phyloP scores from a whole-genome alignment of 306 rosid species.

The Ormosia emarginata region DNA sequence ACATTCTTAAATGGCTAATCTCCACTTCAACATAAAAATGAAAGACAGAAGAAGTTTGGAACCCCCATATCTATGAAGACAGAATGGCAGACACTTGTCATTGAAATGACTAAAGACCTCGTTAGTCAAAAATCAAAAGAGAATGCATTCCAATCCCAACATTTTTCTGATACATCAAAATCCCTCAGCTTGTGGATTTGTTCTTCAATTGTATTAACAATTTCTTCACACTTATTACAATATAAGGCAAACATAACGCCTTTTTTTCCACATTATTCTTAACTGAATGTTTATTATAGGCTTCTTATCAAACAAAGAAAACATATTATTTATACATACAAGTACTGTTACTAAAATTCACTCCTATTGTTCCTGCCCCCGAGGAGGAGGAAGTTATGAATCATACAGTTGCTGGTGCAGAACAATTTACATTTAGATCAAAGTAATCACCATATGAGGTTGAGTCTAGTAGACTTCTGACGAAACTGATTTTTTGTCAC shows the following conservation, averaged over 20 bases:
- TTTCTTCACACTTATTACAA: not conserved
- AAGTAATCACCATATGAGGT: constrained; percentile 54
- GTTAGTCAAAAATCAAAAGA: not conserved
- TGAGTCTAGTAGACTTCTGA: constrained; percentile 54
- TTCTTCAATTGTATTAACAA: not conserved
- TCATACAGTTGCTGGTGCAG: not conserved
- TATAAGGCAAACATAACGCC: not conserved
- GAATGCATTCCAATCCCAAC: not conserved
- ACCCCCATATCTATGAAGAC: not conserved
- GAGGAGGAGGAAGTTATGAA: not conserved
- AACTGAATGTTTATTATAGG: not conserved
- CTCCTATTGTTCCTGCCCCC: constrained; percentile 3
- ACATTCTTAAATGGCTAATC: not conserved
- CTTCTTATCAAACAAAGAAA: not conserved
- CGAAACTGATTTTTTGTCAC: constrained; percentile 62
- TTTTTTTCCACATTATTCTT: not conserved
- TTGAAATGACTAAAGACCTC: not conserved
- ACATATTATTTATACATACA: constrained; percentile 12
- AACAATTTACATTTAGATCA: not conserved
- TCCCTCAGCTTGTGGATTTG: not conserved
- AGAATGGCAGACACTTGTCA: too few species aligned
- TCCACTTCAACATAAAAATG: not conserved
- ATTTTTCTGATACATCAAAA: not conserved
- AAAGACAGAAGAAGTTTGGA: not conserved
- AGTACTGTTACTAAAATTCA: not conserved